These are phyloP conservation scores for Arabidopsis lyrata DNA, from an alignment of 441 rosid species.

Conservation along the genomic window DNA sequence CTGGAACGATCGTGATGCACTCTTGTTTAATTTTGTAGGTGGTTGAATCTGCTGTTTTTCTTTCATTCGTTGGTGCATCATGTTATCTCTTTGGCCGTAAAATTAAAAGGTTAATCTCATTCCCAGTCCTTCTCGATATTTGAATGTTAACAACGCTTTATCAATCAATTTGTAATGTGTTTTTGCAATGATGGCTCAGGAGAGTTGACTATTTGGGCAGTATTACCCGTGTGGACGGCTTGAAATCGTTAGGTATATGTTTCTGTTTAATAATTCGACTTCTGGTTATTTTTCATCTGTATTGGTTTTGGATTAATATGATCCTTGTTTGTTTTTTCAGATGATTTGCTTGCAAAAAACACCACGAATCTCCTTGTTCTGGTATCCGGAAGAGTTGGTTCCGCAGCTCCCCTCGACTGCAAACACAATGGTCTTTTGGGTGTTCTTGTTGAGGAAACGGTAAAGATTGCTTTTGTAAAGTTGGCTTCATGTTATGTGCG, in stretches of 20 bases:
- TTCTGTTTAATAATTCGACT: not conserved
- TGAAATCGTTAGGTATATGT: not conserved
- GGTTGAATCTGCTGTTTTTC: too few species aligned
- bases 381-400: constrained; percentile 32
- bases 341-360: constrained; percentile 9
- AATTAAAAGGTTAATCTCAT: not conserved
- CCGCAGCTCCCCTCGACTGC: not conserved
- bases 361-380: constrained; percentile 25
- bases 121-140: not conserved
- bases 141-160: not conserved
- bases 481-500: not conserved
- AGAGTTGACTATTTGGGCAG: not conserved
- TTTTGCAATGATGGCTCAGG: not conserved
- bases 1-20: too few species aligned
- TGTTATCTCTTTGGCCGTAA: too few species aligned
- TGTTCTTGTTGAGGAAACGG: not conserved
- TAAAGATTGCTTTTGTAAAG: not conserved
- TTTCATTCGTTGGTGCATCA: too few species aligned
- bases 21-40: too few species aligned
- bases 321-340: not conserved
- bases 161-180: not conserved
- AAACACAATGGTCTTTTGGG: not conserved
- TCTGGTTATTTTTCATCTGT: not conserved
- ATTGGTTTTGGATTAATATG: not conserved
- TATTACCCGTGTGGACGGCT: not conserved